Conservation (phyloP, 129 eudicot genomes). For the Escallonia herrerae region DNA sequence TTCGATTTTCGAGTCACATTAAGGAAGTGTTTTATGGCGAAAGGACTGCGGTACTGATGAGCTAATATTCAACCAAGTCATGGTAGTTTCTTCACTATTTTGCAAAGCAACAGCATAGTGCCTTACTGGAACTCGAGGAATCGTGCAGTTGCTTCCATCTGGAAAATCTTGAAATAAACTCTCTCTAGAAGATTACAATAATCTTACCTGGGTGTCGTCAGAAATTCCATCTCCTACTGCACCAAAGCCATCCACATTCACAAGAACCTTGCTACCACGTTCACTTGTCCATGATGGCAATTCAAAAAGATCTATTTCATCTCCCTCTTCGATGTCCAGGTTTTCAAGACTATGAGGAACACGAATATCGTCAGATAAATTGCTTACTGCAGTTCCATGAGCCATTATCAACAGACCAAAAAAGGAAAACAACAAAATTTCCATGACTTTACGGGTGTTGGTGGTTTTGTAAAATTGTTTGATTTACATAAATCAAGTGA, state of each 20-base stretch:
- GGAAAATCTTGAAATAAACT: not conserved
- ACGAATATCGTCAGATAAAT: conserved; percentile 29
- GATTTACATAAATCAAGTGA: conserved; percentile 45
- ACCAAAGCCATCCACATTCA: conserved; percentile 83
- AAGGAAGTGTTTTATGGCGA: no score
- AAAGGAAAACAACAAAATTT: conserved; percentile 31
- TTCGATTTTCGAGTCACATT: no score
- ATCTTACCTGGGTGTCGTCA: conserved; percentile 88
- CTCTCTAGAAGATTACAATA: not conserved
- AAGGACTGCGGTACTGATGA: not conserved
- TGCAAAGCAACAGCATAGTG: not conserved
- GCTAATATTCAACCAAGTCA: not conserved
- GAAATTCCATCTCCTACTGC: conserved; percentile 92
- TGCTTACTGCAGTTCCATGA: conserved; percentile 28
- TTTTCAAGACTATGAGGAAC: conserved; percentile 32
- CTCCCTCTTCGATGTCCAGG: conserved; percentile 46
- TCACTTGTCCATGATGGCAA: conserved; percentile 47
- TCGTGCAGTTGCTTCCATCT: no score
- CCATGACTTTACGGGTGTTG: conserved; percentile 43
- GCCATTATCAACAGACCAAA: conserved; percentile 41
- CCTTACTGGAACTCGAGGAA: no score
- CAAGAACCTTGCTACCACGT: conserved; percentile 49
- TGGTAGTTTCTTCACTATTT: not conserved
- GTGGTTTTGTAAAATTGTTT: conserved; percentile 20
- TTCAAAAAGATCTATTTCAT: conserved; percentile 38